These are phyloP conservation scores for Amphichorda felina DNA, from an alignment of 2,329 filamentous ascomycete species.

Conservation along the genomic window DNA sequence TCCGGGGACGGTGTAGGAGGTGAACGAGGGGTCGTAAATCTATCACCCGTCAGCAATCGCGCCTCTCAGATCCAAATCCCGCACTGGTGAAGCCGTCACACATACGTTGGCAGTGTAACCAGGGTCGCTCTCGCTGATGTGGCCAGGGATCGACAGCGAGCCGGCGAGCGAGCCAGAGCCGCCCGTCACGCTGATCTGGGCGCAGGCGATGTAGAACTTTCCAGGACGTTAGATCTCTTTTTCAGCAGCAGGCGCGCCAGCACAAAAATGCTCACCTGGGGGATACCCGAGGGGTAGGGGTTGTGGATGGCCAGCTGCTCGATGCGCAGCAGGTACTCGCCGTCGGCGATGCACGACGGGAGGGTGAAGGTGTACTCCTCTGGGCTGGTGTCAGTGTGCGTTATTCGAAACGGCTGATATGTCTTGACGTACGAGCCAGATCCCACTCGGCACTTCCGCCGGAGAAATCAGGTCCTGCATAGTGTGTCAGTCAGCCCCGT, in stretches of 20 bases:
- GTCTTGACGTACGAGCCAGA: slow-evolving; percentile 1
- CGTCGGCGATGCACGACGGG: slow-evolving; percentile 37
- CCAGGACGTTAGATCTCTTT: no score
- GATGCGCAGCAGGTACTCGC: slow-evolving; percentile 46
- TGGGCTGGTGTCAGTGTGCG: slow-evolving; percentile 5
- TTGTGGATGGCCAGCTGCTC: slow-evolving; percentile 51
- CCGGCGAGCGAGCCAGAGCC: slow-evolving; percentile 11
- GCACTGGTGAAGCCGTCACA: neutral
- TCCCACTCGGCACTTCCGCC: slow-evolving; percentile 3
- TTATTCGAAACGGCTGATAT: slow-evolving; percentile 1
- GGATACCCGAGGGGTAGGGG: slow-evolving; percentile 28
- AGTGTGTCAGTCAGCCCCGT: neutral
- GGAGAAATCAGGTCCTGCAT: slow-evolving; percentile 5
- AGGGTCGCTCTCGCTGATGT: slow-evolving; percentile 27
- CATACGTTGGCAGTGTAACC: slow-evolving; percentile 32
- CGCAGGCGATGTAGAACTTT: slow-evolving; percentile 27
- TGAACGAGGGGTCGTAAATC: slow-evolving; percentile 16
- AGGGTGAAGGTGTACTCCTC: slow-evolving; percentile 25
- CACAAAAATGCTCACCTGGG: slow-evolving; percentile 13
- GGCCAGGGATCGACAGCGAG: slow-evolving; percentile 17
- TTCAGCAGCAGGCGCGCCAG: neutral
- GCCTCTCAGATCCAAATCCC: neutral
- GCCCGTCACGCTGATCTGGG: slow-evolving; percentile 14
- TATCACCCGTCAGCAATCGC: slow-evolving; percentile 3
- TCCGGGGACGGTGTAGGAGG: slow-evolving; percentile 20